A percentile compares a stretch with the other conserved stretches of the same genome.
phyloP scores from a whole-genome alignment of 169 alveolate genomes.

The Prorocentrum cordatum region DNA sequence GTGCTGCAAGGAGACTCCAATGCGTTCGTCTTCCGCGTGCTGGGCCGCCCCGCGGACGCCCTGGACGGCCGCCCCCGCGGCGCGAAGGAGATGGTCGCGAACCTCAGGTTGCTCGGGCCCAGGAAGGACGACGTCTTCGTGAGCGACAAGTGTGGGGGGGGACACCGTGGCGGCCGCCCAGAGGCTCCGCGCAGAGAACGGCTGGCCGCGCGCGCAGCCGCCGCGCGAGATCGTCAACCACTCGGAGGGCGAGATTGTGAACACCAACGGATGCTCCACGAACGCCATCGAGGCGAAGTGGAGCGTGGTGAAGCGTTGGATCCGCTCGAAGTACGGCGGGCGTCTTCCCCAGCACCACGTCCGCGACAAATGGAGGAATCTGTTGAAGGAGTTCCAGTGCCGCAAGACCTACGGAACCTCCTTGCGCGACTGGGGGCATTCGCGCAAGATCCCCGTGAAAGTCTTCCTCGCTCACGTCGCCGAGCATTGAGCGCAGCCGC shows the following conservation, averaged over 20 bases:
- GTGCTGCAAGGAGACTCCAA: background rate
- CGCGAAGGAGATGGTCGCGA: background rate
- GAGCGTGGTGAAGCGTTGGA: background rate
- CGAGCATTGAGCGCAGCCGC: no score
- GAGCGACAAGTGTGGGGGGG: conserved; percentile 8
- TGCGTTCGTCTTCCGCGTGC: background rate
- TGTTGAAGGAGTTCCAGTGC: no score
- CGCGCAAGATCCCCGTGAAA: no score
- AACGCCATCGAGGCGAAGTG: background rate
- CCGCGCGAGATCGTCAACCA: conserved; percentile 14
- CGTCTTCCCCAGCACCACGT: background rate
- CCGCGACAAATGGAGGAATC: background rate
- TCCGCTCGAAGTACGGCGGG: background rate
- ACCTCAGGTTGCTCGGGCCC: background rate
- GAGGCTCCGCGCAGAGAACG: background rate
- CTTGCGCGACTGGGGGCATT: no score
- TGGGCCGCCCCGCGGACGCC: background rate
- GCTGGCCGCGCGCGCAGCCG: background rate
- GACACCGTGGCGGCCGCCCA: background rate
- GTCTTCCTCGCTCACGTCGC: no score
- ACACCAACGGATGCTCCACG: background rate
- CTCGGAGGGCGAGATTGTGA: background rate
- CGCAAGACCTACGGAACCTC: no score
- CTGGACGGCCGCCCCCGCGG: background rate
- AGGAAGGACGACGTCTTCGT: background rate